A percentile compares a stretch with the other conserved stretches of the same genome.
phyloP scores from a whole-genome alignment of 257 asterid genomes.

The Ligustrum vulgare region DNA sequence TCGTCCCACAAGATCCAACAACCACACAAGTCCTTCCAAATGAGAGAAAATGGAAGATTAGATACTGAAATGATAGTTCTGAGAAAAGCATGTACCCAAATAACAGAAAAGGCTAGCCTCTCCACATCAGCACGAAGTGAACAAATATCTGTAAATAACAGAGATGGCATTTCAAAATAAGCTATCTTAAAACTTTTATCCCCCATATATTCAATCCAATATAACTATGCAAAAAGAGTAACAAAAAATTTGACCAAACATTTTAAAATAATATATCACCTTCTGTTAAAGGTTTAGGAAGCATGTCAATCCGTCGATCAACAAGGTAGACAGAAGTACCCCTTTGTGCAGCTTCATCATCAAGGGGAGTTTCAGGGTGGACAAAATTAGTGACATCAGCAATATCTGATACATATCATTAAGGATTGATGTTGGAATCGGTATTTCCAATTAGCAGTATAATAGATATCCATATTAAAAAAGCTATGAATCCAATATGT shows the following conservation, averaged over 20 bases:
- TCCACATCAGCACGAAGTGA: conserved; percentile 93
- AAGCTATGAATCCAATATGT: neutral
- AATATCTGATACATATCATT: conserved; percentile 63
- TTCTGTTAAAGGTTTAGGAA: conserved; percentile 98
- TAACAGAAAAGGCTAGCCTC: conserved; percentile 94
- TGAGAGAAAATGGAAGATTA: conserved; percentile 6
- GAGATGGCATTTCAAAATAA: conserved; percentile 13
- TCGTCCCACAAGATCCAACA: conserved; percentile 20
- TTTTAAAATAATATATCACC: conserved; percentile 43
- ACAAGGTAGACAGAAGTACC: conserved; percentile 99
- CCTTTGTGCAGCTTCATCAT: conserved; percentile 95
- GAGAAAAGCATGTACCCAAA: conserved; percentile 68
- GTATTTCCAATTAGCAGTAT: neutral
- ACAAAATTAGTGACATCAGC: conserved; percentile 99
- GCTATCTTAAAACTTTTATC: neutral
- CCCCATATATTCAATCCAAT: conserved; percentile 1
- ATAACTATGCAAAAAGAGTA: conserved; percentile 20
- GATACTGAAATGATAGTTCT: conserved; percentile 17
- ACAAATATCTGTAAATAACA: conserved; percentile 74
- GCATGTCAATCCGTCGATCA: conserved; percentile 98
- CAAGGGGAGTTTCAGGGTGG: conserved; percentile 87
- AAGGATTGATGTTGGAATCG: conserved; percentile 40
- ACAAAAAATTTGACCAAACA: neutral
- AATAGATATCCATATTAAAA: neutral
- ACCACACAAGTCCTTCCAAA: neutral